Base-by-base conservation (phyloP, 2,329 filamentous ascomycete genomes). In the Penicillium vulpinum region DNA sequence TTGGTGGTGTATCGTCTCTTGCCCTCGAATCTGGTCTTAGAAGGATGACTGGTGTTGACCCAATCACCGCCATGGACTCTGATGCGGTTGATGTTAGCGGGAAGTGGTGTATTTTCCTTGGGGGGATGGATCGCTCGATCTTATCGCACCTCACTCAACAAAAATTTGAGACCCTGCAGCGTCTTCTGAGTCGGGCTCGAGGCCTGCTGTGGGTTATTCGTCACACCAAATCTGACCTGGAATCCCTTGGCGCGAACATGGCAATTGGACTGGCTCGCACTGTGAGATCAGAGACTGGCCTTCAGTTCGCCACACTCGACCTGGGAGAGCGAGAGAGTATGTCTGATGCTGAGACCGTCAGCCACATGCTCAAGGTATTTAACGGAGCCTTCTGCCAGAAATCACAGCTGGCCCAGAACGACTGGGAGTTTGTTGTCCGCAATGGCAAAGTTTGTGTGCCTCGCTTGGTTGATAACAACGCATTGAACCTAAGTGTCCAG, bases 101-200 rank as follows among this genome's bases (percentile, higher is more conserved):
- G 11, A 66, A 66, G 40, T 64, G 63, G 56, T 66, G 64, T 36
- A 58, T 66, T 8, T 66, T 65, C 55, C 55, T 66, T 4, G 62
- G 54, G 11, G 64, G 63, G 4, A 64, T 66, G 59, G 64, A 65
- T 44, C 51, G 54, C 8, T 61, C 55, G 1, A 39, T 62, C 18
- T 33, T 66, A 4, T 62, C 62, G 2, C 54, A 64, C 28, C 60
- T 66, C n/a, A 62, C 56, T 1, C 18, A 45, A 7, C 22, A 62
- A 15, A 59, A 56, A 4, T 65, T 65, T 43, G 24, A 60, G 35
- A 52, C 54, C 11, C 24, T 66, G 5, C 64, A 66, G 26, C 56
- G 49, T 5, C 55, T 66, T 11, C n/a, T 64, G 29, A 56, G 58
- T 15, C 54, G 46, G 10, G 59, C 63, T 21, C 59, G 63, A 41